Evolutionary conservation across 2,329 filamentous ascomycete genomes (phyloP), one percentile per base, ranked within the genome.

Genomic region (Phaeophleospora eucalypticola): DNA sequence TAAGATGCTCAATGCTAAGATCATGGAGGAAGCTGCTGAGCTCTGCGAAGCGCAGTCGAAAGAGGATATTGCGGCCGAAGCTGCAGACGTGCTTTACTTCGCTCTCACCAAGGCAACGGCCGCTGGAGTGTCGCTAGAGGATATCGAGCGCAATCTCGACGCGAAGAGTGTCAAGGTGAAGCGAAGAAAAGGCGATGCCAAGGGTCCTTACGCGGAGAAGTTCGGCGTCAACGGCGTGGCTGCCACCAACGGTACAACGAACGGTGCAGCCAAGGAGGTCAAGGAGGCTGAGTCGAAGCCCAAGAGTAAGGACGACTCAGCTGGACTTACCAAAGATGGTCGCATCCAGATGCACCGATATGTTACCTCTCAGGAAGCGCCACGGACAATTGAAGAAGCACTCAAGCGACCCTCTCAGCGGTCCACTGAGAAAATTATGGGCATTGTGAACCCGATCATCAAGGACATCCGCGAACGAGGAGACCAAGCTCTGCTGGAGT

Each of bases 1-100:
- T 58, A 90, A 94, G 67, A 78, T 98, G 45, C 72, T 96, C 44
- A 80, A 87, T 36, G 93, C 93, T 2, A 98, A 98, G 77, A 96
- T 98, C 46, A 94, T 97, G 83, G 93, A 98, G 69, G 93, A 98
- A 68, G 93, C 93, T 0, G 87, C 94, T 63, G 93, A 98, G 71
- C 78, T 98, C 35, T 96, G 91, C 63, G 83, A 93, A 54, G 91
- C 93, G 14, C 83, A 82, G 56, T 84, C 18, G 21, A 46, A 39
- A 33, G 43, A 44, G 38, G 46, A 33, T 14, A 27, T 36, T 34
- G 46, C 29, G 8, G 37, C 44, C 8, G 41, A 39, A 17, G 40
- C 39, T 27, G 42, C 32, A 27, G 52, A 51, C 15, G 36, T 41
- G 33, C 83, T 98, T 43, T 98, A 97, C 73, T 98, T 98, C 73